These are phyloP conservation scores for Phytophthora brassicae DNA, from an alignment of 352 stramenopile species.

Conservation along the genomic window DNA sequence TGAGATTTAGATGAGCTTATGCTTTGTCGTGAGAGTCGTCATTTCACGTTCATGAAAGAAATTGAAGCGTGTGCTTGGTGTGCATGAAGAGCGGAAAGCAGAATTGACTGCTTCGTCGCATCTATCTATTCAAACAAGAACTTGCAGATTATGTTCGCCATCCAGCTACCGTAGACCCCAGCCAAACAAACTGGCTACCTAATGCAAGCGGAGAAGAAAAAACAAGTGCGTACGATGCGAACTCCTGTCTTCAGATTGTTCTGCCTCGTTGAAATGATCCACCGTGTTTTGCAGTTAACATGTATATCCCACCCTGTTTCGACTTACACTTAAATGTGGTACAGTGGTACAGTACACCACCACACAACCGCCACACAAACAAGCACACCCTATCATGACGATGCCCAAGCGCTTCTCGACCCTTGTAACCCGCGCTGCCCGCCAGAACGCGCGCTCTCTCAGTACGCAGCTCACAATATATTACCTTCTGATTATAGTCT, in stretches of 20 bases:
- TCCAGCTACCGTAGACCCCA: not conserved
- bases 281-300: conserved; percentile 16
- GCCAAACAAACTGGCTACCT: not conserved
- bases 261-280: not conserved
- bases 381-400: conserved; percentile 8
- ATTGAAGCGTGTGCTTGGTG: conserved; percentile 13
- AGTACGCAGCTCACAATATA: not conserved
- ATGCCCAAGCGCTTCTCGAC: conserved; percentile 27
- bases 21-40: conserved; percentile 7
- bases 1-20: conserved; percentile 47
- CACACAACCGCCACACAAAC: conserved; percentile 22
- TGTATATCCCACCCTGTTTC: not conserved
- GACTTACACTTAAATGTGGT: not conserved
- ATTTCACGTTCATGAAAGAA: conserved; percentile 7
- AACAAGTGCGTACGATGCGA: conserved; percentile 21
- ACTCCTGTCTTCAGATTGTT: conserved; percentile 6
- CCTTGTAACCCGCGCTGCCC: conserved; percentile 19
- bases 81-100: conserved; percentile 3
- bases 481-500: not conserved
- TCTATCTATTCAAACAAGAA: conserved; percentile 38
- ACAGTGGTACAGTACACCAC: not conserved
- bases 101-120: conserved; percentile 16
- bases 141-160: conserved; percentile 9
- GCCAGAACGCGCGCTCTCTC: conserved; percentile 18
- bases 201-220: conserved; percentile 10